These are phyloP conservation scores for Fraxinus quadrangulata DNA, from an alignment of 257 asterid species.

Conservation along the genomic window DNA sequence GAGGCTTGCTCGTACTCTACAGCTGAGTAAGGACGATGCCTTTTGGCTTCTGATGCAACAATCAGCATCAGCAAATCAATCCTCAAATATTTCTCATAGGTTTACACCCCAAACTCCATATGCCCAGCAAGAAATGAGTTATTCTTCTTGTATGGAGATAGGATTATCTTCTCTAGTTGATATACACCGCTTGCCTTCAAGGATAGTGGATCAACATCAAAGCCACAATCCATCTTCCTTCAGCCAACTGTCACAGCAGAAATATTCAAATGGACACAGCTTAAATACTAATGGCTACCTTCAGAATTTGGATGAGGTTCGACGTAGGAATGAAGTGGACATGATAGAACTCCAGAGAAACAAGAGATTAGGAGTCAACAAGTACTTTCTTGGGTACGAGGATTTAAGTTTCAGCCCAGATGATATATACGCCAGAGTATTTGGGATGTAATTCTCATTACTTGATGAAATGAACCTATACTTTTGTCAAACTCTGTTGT, in stretches of 20 bases:
- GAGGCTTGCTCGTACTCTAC: slow-evolving; percentile 38
- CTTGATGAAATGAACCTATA: slow-evolving; percentile 21
- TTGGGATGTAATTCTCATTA: slow-evolving; percentile 50
- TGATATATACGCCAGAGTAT: slow-evolving; percentile 65
- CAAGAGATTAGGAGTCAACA: slow-evolving; percentile 58
- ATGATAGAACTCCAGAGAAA: slow-evolving; percentile 52
- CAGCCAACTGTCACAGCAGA: slow-evolving; percentile 46
- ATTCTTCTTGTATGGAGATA: slow-evolving; percentile 37
- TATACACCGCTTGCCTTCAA: slow-evolving; percentile 51
- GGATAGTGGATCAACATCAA: slow-evolving; percentile 47
- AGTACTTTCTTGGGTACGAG: slow-evolving; percentile 63
- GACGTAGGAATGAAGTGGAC: slow-evolving; percentile 49
- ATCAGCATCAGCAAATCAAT: slow-evolving; percentile 44
- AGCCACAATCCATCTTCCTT: slow-evolving; percentile 43
- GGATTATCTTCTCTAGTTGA: slow-evolving; percentile 36
- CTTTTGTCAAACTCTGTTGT: slow-evolving; percentile 27
- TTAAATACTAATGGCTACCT: slow-evolving; percentile 46
- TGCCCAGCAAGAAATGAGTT: slow-evolving; percentile 46
- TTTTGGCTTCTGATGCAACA: slow-evolving; percentile 75
- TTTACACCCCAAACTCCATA: slow-evolving; percentile 47
- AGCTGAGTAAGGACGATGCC: slow-evolving; percentile 55
- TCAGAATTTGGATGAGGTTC: slow-evolving; percentile 48
- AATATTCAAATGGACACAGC: slow-evolving; percentile 43
- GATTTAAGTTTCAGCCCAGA: slow-evolving; percentile 62
- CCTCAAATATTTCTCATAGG: slow-evolving; percentile 47